phyloP scores from a whole-genome alignment of 768 basidiomycete genomes.

The Rubroboletus satanas region DNA sequence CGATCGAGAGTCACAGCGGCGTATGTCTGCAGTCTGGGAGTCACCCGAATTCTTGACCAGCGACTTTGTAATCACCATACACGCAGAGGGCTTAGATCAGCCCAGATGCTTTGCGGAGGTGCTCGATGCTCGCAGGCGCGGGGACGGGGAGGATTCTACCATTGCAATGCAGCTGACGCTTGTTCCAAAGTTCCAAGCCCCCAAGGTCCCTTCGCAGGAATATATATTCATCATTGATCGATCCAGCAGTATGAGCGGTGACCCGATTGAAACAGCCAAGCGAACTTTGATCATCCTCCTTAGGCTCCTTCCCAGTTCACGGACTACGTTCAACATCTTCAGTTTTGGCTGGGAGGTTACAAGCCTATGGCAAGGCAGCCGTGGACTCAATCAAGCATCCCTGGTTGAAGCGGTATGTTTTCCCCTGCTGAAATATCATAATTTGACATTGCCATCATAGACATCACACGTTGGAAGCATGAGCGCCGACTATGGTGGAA shows the following conservation, averaged over 20 bases:
- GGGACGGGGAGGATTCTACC: constrained; percentile 18
- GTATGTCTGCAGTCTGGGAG: constrained; percentile 37
- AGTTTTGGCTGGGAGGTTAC: constrained; percentile 40
- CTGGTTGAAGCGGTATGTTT: constrained; percentile 37
- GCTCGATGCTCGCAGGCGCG: constrained; percentile 15
- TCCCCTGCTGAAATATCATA: not conserved
- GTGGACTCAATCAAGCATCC: constrained; percentile 26
- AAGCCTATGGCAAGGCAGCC: constrained; percentile 37
- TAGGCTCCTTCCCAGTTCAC: constrained; percentile 41
- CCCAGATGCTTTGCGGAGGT: constrained; percentile 57
- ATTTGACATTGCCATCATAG: constrained; percentile 28
- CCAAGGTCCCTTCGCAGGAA: constrained; percentile 44
- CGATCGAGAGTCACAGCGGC: constrained; percentile 37
- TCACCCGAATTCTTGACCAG: constrained; percentile 41
- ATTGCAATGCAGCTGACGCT: constrained; percentile 52
- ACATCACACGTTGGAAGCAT: constrained; percentile 39
- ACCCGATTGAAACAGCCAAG: constrained; percentile 46
- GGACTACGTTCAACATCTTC: constrained; percentile 54
- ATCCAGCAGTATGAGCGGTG: constrained; percentile 48
- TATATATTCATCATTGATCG: constrained; percentile 61
- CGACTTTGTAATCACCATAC: constrained; percentile 51
- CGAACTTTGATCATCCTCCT: constrained; percentile 45
- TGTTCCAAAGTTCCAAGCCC: constrained; percentile 49
- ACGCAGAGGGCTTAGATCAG: constrained; percentile 46
- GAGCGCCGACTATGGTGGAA: constrained; percentile 46